Percentiles rank a stretch among this genome's conserved stretches.
Evolutionary conservation across 495 filamentous ascomycete genomes (phyloP).

Genomic region (Haplographium delicatum): DNA sequence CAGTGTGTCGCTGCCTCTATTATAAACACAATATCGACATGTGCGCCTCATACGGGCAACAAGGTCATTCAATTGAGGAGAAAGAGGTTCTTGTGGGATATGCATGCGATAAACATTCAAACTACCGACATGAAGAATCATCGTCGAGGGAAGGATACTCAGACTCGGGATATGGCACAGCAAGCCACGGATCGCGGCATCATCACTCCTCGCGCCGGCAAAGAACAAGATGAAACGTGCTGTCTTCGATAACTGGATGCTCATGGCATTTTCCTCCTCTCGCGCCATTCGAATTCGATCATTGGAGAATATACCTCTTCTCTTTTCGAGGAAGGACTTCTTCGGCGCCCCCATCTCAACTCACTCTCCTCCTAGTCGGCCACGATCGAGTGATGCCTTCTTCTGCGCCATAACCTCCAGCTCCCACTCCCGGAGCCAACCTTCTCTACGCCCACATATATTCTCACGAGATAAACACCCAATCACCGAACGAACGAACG

Average conservation of each 20-base stretch:
- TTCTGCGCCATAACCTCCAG: conserved; percentile 31
- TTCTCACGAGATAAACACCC: conserved; percentile 6
- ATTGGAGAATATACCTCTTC: conserved; percentile 45
- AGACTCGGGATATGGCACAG: conserved; percentile 45
- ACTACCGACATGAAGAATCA: conserved; percentile 19
- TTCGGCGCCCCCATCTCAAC: conserved; percentile 42
- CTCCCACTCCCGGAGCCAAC: not conserved
- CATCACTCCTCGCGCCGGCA: conserved; percentile 35
- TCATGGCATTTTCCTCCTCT: conserved; percentile 41
- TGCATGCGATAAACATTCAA: conserved; percentile 61
- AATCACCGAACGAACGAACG: conserved; percentile 13
- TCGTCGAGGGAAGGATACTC: conserved; percentile 34
- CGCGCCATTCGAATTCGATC: conserved; percentile 37
- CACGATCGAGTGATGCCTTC: conserved; percentile 41
- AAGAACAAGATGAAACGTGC: conserved; percentile 46
- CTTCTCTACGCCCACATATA: not conserved
- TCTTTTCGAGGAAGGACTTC: conserved; percentile 41
- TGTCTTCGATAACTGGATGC: conserved; percentile 49
- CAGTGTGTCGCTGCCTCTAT: conserved; percentile 77
- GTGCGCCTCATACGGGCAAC: conserved; percentile 63
- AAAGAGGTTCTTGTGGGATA: conserved; percentile 77
- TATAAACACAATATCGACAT: conserved; percentile 73
- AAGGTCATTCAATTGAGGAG: conserved; percentile 66
- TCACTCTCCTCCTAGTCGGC: conserved; percentile 41
- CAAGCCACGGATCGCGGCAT: conserved; percentile 40